Evolutionary conservation across 1,284 basidiomycete genomes (phyloP).

Genomic region (Malassezia arunalokei): DNA sequence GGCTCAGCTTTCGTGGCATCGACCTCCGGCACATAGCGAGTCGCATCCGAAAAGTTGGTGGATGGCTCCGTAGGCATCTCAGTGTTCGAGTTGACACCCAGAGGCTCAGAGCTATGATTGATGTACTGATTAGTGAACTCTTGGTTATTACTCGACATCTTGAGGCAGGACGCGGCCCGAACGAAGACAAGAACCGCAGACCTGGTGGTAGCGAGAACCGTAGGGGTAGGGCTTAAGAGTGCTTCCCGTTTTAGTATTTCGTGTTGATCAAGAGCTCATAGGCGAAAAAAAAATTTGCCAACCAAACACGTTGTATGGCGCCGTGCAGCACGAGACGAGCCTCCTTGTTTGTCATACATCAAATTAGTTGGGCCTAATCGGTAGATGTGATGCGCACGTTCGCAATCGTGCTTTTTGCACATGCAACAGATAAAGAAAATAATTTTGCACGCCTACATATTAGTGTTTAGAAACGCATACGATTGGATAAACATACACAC

Average conservation of each 20-base stretch:
- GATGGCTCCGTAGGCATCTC: background rate
- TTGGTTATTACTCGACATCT: conserved; percentile 9
- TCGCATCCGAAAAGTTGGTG: conserved; percentile 3
- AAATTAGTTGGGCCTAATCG: background rate
- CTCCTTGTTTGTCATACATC: background rate
- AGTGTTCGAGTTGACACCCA: background rate
- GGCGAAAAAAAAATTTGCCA: background rate
- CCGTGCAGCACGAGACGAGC: background rate
- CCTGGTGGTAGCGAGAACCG: too few species aligned
- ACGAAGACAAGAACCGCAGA: too few species aligned
- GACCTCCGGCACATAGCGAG: conserved; percentile 5
- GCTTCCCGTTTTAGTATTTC: background rate
- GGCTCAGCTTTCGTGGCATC: background rate
- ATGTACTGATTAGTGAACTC: conserved; percentile 12
- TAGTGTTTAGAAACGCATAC: background rate
- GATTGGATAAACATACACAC: background rate
- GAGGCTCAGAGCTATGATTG: conserved; percentile 10
- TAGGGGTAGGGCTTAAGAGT: too few species aligned
- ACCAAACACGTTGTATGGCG: background rate
- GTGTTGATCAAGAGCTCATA: background rate
- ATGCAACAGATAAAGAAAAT: too few species aligned
- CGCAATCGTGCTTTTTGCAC: background rate
- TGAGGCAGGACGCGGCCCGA: background rate
- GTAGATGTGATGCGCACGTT: background rate
- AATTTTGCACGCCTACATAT: background rate